Base-by-base conservation (phyloP, 2,329 filamentous ascomycete species). In the Alternaria metachromatica region DNA sequence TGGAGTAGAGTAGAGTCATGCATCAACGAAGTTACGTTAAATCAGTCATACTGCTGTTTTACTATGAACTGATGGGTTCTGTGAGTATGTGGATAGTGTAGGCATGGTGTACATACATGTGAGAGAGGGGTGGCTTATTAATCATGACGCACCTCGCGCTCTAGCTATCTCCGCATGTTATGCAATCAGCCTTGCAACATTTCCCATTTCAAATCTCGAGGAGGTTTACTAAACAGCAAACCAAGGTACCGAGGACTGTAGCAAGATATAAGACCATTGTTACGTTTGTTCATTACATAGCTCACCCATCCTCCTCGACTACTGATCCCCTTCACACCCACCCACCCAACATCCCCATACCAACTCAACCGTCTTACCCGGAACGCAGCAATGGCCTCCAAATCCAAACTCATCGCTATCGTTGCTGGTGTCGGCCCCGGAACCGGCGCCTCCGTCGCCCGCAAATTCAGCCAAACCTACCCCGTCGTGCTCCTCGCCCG, bases 401-500 rank as follows among this genome's bases (percentile, higher is more conserved):
- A 33, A 6, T 80, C 26, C 26, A 1, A 4, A 4, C 28, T 91
- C 72, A 91, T 89, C 77, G 88, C 90, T 55, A 82, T 94, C 64
- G 81, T 94, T 62, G 90, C 90, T 11, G 92, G 91, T 59, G 90
- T 89, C 45, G 92, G 92, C n/a, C 82, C 89, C 6, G 91, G 92
- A 63, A 93, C 85, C n/a, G 88, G 88, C 25, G 87, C 87, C 13
- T 83, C 86, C 3, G 84, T 90, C 13, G 88, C 88, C 30, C 84
- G 87, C 59, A 85, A 83, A 62, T 90, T 90, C 71, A 86, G 86
- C 30, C 75, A 88, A 65, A 74, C 85, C 9, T 96, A 95, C 74
- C 88, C 91, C 0, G 90, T 95, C 2, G 90, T 92, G 2, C 84
- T 95, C 2, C 86, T 95, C n/a, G 88, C 92, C 12, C 89, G 92